Percentiles rank a stretch among this genome's conserved stretches.
phyloP scores from a whole-genome alignment of 2,329 filamentous ascomycete genomes.

The Cladosporium sp. region DNA sequence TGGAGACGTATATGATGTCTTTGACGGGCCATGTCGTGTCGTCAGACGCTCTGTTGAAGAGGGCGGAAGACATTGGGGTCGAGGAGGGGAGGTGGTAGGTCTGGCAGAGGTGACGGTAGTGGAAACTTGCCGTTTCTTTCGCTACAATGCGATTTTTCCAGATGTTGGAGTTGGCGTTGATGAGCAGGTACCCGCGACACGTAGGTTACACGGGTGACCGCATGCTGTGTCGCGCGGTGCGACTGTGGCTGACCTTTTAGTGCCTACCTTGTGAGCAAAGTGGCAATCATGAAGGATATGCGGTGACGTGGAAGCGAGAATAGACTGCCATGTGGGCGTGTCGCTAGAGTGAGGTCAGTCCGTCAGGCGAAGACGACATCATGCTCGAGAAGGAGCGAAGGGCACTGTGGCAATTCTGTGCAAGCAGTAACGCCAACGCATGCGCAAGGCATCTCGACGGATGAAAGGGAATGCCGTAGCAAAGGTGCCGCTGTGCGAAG shows the following conservation, averaged over 20 bases:
- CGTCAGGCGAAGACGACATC: too few species aligned
- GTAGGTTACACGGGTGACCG: background rate
- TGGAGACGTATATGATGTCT: conserved; percentile 79
- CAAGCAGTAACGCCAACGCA: background rate
- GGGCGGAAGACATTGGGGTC: conserved; percentile 1
- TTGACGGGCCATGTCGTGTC: conserved; percentile 22
- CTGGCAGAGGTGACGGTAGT: background rate
- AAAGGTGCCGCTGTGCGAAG: too few species aligned
- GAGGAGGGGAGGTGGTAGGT: background rate
- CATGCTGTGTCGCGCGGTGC: background rate
- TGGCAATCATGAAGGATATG: background rate
- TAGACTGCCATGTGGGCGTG: too few species aligned
- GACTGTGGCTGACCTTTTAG: background rate
- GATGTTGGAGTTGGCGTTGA: background rate
- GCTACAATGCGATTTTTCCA: background rate
- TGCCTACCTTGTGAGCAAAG: background rate
- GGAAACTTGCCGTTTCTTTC: background rate
- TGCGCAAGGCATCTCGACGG: background rate
- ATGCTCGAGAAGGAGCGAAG: background rate
- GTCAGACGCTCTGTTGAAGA: conserved; percentile 9
- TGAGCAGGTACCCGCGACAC: background rate
- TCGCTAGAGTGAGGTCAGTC: too few species aligned
- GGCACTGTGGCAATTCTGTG: background rate
- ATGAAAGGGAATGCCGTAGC: background rate
- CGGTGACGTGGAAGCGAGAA: too few species aligned